Evolutionary conservation across 305 asterid genomes (phyloP).

Genomic region (Withania somnifera): DNA sequence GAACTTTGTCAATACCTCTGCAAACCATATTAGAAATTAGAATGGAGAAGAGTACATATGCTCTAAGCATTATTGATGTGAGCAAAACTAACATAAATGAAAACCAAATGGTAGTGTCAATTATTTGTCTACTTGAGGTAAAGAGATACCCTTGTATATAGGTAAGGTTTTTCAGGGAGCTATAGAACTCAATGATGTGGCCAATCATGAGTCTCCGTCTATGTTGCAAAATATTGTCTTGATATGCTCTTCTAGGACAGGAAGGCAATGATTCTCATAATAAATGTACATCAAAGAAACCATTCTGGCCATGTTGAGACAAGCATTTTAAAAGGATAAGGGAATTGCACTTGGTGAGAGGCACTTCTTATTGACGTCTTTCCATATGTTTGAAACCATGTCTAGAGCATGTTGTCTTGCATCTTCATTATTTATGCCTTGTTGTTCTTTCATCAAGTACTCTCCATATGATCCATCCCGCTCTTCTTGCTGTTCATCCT

Average conservation of each 20-base stretch:
- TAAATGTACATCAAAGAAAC: slow-evolving; percentile 10
- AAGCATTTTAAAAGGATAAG: slow-evolving; percentile 2
- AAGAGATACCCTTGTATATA: not conserved
- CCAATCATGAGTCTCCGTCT: not conserved
- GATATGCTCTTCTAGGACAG: not conserved
- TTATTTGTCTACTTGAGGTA: not conserved
- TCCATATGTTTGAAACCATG: not conserved
- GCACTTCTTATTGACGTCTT: not conserved
- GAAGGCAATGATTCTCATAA: not conserved
- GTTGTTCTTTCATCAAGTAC: slow-evolving; percentile 7
- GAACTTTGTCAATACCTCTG: not conserved
- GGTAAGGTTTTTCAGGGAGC: not conserved
- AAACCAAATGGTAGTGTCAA: not conserved
- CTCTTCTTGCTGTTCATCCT: slow-evolving; percentile 12
- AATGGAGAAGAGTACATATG: not conserved
- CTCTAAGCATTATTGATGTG: not conserved
- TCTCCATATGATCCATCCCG: slow-evolving; percentile 6
- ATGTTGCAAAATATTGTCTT: not conserved
- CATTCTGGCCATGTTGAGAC: slow-evolving; percentile 4
- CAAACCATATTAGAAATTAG: not conserved
- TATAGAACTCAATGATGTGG: not conserved
- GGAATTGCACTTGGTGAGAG: not conserved
- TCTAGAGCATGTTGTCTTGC: not conserved
- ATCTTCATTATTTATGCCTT: not conserved
- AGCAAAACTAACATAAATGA: not conserved